Evolutionary conservation across 2,329 filamentous ascomycete genomes (phyloP).

Genomic region (Aspergillus sp.): DNA sequence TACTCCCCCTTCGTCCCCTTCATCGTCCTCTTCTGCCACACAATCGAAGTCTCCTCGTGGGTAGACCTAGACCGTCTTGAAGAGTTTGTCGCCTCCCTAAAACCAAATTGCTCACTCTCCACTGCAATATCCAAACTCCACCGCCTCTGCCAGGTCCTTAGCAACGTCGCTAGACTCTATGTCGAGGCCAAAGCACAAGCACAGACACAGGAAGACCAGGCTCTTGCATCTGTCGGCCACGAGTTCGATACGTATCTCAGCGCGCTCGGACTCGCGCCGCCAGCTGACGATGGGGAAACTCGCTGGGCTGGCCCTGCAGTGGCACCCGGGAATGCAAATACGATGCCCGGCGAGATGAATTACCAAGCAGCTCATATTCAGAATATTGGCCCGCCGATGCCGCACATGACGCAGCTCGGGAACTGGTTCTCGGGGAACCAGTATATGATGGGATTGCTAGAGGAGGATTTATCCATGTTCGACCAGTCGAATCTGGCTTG

Average conservation of each 20-base stretch:
- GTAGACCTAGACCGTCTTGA: constrained; percentile 56
- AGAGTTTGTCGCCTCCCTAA: constrained; percentile 58
- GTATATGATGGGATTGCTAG: constrained; percentile 64
- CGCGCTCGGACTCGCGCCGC: constrained; percentile 60
- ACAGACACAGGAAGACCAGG: constrained; percentile 48
- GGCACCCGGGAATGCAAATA: background rate
- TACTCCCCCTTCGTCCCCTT: constrained; percentile 52
- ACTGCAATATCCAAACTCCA: constrained; percentile 62
- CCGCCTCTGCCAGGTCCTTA: constrained; percentile 62
- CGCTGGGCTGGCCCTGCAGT: constrained; percentile 8
- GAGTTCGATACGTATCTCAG: constrained; percentile 66
- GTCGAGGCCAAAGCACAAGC: constrained; percentile 62
- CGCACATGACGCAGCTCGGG: constrained; percentile 46
- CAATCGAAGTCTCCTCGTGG: constrained; percentile 52
- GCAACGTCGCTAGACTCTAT: constrained; percentile 61
- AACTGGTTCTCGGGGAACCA: constrained; percentile 68
- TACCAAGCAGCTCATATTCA: constrained; percentile 13
- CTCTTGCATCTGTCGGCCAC: constrained; percentile 53
- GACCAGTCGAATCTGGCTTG: constrained; percentile 19
- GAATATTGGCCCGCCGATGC: constrained; percentile 8
- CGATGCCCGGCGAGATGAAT: constrained; percentile 10
- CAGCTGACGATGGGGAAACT: constrained; percentile 11
- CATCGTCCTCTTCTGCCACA: constrained; percentile 50
- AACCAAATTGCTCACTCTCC: constrained; percentile 53
- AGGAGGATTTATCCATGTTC: constrained; percentile 54